A percentile compares a stretch with the other conserved stretches of the same genome.
phyloP scores from a whole-genome alignment of 2,329 filamentous ascomycete species.

The Aspergillus quadricinctus region DNA sequence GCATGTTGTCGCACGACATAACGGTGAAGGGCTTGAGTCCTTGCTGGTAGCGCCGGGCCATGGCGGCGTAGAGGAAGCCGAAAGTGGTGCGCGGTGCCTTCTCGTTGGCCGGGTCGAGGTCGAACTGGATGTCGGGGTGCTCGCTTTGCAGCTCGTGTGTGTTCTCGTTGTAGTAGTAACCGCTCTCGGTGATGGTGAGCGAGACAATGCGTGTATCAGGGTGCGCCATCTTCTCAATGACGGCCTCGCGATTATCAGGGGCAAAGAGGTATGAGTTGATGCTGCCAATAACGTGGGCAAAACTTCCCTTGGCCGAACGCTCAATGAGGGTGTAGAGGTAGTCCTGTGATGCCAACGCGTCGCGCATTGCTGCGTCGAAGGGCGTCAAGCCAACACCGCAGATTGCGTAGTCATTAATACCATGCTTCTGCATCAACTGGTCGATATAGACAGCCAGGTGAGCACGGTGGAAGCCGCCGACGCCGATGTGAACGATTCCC shows the following conservation, averaged over 20 bases:
- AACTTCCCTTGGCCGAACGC: slow-evolving; percentile 50
- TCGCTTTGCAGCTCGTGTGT: slow-evolving; percentile 50
- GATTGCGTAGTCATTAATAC: slow-evolving; percentile 46
- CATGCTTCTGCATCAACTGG: slow-evolving; percentile 46
- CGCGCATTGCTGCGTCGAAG: slow-evolving; percentile 50
- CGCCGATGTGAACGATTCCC: slow-evolving; percentile 53
- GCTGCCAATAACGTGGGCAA: slow-evolving; percentile 48
- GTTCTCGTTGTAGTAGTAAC: slow-evolving; percentile 57
- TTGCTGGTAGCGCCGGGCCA: slow-evolving; percentile 43
- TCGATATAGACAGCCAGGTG: slow-evolving; percentile 52
- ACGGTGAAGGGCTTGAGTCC: slow-evolving; percentile 53
- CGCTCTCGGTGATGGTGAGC: slow-evolving; percentile 53
- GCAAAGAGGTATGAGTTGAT: slow-evolving; percentile 53
- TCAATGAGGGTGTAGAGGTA: slow-evolving; percentile 53
- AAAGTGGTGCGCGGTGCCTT: slow-evolving; percentile 46
- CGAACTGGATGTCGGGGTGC: slow-evolving; percentile 48
- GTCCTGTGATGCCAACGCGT: slow-evolving; percentile 47
- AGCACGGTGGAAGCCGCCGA: slow-evolving; percentile 53
- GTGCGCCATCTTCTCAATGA: slow-evolving; percentile 54
- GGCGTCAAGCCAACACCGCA: slow-evolving; percentile 51
- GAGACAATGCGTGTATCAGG: slow-evolving; percentile 53
- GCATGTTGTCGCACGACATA: slow-evolving; percentile 55
- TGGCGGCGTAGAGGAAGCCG: slow-evolving; percentile 51
- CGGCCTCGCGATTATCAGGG: slow-evolving; percentile 49
- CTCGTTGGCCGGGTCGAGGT: slow-evolving; percentile 42